Percentiles rank a stretch among this genome's conserved stretches.
Conservation (phyloP, 1,284 basidiomycete genomes). For the Heterobasidion annosum region DNA sequence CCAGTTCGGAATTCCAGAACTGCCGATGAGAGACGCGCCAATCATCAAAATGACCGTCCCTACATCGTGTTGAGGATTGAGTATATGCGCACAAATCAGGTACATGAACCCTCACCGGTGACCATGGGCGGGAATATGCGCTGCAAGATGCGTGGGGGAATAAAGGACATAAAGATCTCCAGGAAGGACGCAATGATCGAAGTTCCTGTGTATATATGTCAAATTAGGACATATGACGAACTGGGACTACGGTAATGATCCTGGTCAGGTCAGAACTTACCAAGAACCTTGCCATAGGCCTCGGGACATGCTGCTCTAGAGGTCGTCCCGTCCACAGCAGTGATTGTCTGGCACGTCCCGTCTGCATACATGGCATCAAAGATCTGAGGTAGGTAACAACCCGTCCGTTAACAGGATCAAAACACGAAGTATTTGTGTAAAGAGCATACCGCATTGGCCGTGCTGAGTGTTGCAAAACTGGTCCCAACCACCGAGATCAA, state of each 20-base stretch:
- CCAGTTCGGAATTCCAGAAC: slow-evolving; percentile 74
- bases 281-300: slow-evolving; percentile 71
- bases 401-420: not conserved
- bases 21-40: slow-evolving; percentile 67
- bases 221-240: slow-evolving; percentile 1
- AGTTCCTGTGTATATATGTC: slow-evolving; percentile 42
- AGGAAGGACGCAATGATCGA: slow-evolving; percentile 74
- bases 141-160: slow-evolving; percentile 54
- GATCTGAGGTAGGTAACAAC: slow-evolving; percentile 24
- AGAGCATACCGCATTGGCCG: slow-evolving; percentile 52
- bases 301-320: slow-evolving; percentile 66
- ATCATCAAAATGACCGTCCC: slow-evolving; percentile 72
- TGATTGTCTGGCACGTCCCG: slow-evolving; percentile 66
- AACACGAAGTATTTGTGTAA: not conserved
- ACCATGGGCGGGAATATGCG: slow-evolving; percentile 78
- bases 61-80: slow-evolving; percentile 12
- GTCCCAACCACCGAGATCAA: slow-evolving; percentile 82
- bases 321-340: slow-evolving; percentile 48
- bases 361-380: slow-evolving; percentile 69
- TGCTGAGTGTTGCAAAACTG: slow-evolving; percentile 74
- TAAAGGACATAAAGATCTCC: slow-evolving; percentile 73
- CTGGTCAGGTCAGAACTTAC: slow-evolving; percentile 23
- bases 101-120: slow-evolving; percentile 36
- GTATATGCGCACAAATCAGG: not conserved
- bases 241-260: not conserved